These are phyloP conservation scores for Aspergillus baeticus DNA, from an alignment of 495 filamentous ascomycete species.

Conservation along the genomic window DNA sequence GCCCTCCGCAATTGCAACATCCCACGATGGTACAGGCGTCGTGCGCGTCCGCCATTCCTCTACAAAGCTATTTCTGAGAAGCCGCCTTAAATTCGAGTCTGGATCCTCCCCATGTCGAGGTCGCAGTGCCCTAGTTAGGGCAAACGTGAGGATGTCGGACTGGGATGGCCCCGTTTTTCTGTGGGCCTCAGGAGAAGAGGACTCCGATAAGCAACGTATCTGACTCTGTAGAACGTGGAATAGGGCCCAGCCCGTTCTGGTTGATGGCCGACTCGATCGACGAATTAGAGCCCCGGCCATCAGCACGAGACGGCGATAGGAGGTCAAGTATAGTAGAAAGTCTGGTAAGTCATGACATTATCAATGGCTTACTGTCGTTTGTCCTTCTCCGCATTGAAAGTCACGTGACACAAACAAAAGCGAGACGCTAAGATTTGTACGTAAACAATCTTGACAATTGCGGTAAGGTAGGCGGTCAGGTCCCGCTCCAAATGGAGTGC, in stretches of 20 bases:
- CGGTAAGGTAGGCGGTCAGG: too few relatives aligned
- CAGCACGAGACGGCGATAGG: too few relatives aligned
- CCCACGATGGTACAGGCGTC: constrained; percentile 24
- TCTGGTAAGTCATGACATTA: too few relatives aligned
- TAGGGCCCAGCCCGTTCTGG: too few relatives aligned
- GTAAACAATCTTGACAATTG: too few relatives aligned
- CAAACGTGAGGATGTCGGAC: constrained; percentile 32
- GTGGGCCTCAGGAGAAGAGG: neutral
- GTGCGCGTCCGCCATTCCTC: constrained; percentile 25
- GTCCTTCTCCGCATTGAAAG: too few relatives aligned
- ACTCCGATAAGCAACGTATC: constrained; percentile 5
- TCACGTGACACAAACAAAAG: too few relatives aligned
- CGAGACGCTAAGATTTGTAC: too few relatives aligned
- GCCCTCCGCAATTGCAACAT: neutral
- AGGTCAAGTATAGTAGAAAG: too few relatives aligned
- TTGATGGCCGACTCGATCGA: neutral
- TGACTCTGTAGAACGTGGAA: neutral
- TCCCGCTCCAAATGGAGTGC: too few relatives aligned
- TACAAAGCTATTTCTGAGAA: constrained; percentile 19
- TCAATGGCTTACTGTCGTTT: too few relatives aligned
- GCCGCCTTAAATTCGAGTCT: constrained; percentile 3
- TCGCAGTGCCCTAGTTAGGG: constrained; percentile 23
- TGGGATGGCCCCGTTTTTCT: constrained; percentile 21
- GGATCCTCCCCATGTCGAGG: neutral
- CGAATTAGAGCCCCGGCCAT: too few relatives aligned